Evolutionary conservation across 2,329 filamentous ascomycete species (phyloP), one percentile per base, ranked within the genome.

Genomic region (Ophiostoma ulmi): DNA sequence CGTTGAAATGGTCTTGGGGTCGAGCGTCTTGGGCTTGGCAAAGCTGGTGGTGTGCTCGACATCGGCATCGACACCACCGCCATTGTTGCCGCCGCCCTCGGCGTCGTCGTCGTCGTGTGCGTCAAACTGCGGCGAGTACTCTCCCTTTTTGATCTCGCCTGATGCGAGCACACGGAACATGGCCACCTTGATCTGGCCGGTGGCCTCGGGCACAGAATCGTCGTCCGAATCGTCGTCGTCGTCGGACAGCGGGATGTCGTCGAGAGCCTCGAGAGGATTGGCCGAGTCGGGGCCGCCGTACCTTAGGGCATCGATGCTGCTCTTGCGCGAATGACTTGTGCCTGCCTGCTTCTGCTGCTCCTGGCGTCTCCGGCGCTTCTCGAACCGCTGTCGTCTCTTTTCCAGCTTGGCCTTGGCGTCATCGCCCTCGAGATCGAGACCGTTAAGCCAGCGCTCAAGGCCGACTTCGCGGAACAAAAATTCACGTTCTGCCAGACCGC

Each of bases 41-140:
- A 98, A 98, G 78, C 94, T 97, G 8, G 95, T 98, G 1, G 95
- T 98, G 79, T 99, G 95, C 80, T 98, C 95, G 71, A 97, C 87
- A 77, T 97, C 93, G 58, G 88, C 91, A 75, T 94, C 91, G 72
- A 91, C 87, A 38, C 84, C 84, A 17, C 78, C 87, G 39, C 84
- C 83, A 17, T 78, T 80, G 20, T 80, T 81, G 71, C 86, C 84
- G 52, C 78, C 80, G 38, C 84, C 79, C 22, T 85, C 82, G 38
- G 78, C 79, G 70, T 91, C 89, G 70, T 97, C 93, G 73, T 97
- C 94, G 77, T 98, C 95, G 76, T 98, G 93, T 2, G 94, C 94
- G 78, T 97, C 94, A 74, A 98, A 98, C 77, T 98, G 95, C 14
- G 95, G 95, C 1, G 94, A 97, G 80, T 98, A 99, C 80, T 99